Evolutionary conservation across 345 rosid species (phyloP).

Genomic region (Camelina hispida): DNA sequence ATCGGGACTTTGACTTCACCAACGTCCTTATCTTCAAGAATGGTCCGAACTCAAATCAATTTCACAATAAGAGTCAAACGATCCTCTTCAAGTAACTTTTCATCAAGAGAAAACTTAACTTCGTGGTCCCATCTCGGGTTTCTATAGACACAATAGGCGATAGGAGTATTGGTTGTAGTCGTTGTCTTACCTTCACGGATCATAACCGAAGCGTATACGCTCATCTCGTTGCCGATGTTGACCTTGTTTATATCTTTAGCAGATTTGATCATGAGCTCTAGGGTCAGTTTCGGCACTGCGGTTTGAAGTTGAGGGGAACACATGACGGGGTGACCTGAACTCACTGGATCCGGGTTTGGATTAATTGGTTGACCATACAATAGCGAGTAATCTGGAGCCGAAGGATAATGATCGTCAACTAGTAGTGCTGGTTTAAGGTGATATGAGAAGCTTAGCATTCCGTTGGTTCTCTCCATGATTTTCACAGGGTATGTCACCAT

Average conservation of each 20-base stretch:
- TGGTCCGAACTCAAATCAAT: too few species aligned
- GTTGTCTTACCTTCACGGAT: constrained; percentile 51
- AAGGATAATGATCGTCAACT: neutral
- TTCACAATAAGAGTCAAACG: constrained; percentile 46
- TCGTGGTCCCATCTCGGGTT: constrained; percentile 70
- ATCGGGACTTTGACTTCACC: constrained; percentile 60
- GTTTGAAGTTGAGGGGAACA: constrained; percentile 2
- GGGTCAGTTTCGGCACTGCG: constrained; percentile 41
- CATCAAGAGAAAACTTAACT: constrained; percentile 26
- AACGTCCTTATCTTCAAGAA: too few species aligned
- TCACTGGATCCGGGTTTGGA: neutral
- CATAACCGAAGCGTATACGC: constrained; percentile 51
- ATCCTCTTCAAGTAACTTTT: constrained; percentile 43
- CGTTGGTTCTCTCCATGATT: constrained; percentile 51
- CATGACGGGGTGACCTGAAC: neutral
- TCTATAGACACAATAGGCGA: constrained; percentile 48
- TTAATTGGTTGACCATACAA: neutral
- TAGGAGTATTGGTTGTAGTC: constrained; percentile 49
- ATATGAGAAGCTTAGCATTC: constrained; percentile 53
- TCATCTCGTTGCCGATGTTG: constrained; percentile 57
- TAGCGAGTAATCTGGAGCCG: neutral
- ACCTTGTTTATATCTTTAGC: constrained; percentile 61
- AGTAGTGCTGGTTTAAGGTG: constrained; percentile 46
- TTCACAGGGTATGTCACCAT: constrained; percentile 54
- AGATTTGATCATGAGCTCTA: constrained; percentile 56